phyloP scores from a whole-genome alignment of 768 basidiomycete species.

The Hemileccinum rubropunctum region DNA sequence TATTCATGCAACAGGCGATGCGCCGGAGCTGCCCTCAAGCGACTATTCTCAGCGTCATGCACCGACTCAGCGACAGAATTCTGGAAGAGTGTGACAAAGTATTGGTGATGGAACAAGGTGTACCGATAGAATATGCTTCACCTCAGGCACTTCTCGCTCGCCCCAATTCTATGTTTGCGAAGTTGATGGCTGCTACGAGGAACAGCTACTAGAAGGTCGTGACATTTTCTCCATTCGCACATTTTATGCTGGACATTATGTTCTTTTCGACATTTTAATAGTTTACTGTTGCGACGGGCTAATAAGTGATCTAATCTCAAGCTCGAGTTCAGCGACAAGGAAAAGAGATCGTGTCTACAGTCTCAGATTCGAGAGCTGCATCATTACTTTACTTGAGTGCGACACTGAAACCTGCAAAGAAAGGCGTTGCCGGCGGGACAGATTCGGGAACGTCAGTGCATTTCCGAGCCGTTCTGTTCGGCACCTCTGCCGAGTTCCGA shows the following conservation, averaged over 20 bases:
- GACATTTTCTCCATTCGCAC: too few species aligned
- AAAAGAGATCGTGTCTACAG: too few species aligned
- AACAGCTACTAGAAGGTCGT: constrained; percentile 10
- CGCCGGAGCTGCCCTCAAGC: constrained; percentile 28
- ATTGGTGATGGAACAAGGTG: constrained; percentile 39
- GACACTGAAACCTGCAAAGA: too few species aligned
- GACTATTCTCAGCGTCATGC: constrained; percentile 31
- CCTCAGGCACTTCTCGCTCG: constrained; percentile 21
- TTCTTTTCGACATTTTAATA: too few species aligned
- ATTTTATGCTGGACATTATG: too few species aligned
- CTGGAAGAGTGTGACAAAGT: constrained; percentile 31
- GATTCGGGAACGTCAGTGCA: too few species aligned
- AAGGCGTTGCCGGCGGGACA: too few species aligned
- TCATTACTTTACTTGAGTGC: too few species aligned
- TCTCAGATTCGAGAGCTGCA: too few species aligned
- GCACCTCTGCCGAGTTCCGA: constrained; percentile 14
- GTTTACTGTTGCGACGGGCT: too few species aligned
- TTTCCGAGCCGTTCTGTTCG: constrained; percentile 1
- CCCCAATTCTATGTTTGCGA: constrained; percentile 28
- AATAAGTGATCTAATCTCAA: too few species aligned
- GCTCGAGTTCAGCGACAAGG: too few species aligned
- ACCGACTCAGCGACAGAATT: constrained; percentile 28
- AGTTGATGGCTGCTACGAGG: constrained; percentile 25
- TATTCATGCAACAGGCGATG: constrained; percentile 52
- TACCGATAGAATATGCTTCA: constrained; percentile 26